Conservation (phyloP, 2,329 filamentous ascomycete species). For the Colletotrichum trifolii region DNA sequence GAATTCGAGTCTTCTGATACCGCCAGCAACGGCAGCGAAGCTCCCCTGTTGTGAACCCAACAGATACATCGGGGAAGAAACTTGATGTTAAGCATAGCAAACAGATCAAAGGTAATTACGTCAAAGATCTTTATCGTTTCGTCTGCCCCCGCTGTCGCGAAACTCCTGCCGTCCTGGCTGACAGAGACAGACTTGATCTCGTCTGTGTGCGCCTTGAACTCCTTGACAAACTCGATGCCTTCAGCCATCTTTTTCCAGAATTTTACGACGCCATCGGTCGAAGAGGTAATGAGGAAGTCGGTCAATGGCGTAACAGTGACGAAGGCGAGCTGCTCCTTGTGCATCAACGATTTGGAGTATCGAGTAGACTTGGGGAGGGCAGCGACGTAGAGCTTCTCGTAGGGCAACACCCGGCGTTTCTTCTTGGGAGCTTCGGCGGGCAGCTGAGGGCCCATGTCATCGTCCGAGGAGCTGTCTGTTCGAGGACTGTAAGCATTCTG, state of each 20-base stretch:
- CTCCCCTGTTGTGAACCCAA: slow-evolving; percentile 90
- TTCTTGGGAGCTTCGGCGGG: slow-evolving; percentile 83
- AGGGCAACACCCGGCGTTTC: slow-evolving; percentile 89
- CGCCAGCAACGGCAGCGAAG: slow-evolving; percentile 87
- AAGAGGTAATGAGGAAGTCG: slow-evolving; percentile 95
- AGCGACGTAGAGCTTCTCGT: slow-evolving; percentile 94
- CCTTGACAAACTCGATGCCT: slow-evolving; percentile 97
- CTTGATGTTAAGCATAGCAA: slow-evolving; percentile 83
- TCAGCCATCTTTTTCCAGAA: slow-evolving; percentile 98
- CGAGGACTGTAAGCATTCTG: slow-evolving; percentile 7
- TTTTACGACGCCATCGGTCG: slow-evolving; percentile 95
- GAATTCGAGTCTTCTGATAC: slow-evolving; percentile 81
- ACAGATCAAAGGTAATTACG: slow-evolving; percentile 86
- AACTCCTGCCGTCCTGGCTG: slow-evolving; percentile 91
- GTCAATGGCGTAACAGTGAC: slow-evolving; percentile 89
- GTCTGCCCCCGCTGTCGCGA: slow-evolving; percentile 86
- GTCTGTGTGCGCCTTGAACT: slow-evolving; percentile 90
- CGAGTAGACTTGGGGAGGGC: slow-evolving; percentile 83
- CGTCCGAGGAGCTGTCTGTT: slow-evolving; percentile 79
- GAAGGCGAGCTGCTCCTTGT: slow-evolving; percentile 93
- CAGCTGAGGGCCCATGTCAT: slow-evolving; percentile 93
- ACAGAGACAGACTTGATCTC: slow-evolving; percentile 86
- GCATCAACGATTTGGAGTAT: slow-evolving; percentile 98
- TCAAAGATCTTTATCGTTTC: slow-evolving; percentile 84
- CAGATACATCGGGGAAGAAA: slow-evolving; percentile 83